Percentiles rank a stretch among this genome's conserved stretches.
These are phyloP conservation scores for Pelargonium exstipulatum DNA, from an alignment of 441 rosid species.

Conservation along the genomic window DNA sequence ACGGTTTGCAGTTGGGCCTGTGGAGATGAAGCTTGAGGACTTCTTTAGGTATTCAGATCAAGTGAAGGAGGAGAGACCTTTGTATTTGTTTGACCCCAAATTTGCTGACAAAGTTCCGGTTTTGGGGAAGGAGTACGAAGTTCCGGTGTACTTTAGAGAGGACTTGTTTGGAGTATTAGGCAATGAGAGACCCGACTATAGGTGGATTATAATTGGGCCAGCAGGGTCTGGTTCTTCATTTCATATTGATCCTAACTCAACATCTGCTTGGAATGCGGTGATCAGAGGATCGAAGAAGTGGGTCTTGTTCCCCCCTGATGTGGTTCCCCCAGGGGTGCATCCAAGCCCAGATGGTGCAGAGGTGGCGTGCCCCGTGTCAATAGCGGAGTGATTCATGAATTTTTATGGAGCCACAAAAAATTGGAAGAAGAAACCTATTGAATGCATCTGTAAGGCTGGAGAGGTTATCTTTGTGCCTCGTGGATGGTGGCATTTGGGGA, in stretches of 20 bases:
- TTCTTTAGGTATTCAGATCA: slow-evolving; percentile 66
- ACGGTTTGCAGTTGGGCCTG: slow-evolving; percentile 70
- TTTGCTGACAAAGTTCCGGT: slow-evolving; percentile 67
- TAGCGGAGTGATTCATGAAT: slow-evolving; percentile 98
- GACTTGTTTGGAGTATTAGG: slow-evolving; percentile 83
- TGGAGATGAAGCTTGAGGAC: slow-evolving; percentile 69
- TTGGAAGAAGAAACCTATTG: slow-evolving; percentile 73
- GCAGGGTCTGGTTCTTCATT: slow-evolving; percentile 91
- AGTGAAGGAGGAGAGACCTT: slow-evolving; percentile 76
- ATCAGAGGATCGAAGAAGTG: slow-evolving; percentile 74
- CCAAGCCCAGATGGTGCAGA: slow-evolving; percentile 97
- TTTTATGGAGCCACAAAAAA: slow-evolving; percentile 66
- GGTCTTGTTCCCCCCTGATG: slow-evolving; percentile 92
- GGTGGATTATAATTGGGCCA: slow-evolving; percentile 93
- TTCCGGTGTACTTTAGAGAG: slow-evolving; percentile 73
- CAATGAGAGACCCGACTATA: slow-evolving; percentile 69
- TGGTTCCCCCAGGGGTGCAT: slow-evolving; percentile 88
- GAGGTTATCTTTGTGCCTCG: slow-evolving; percentile 91
- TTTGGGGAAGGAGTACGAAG: slow-evolving; percentile 62
- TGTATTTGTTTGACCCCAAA: slow-evolving; percentile 91
- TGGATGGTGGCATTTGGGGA: slow-evolving; percentile 99
- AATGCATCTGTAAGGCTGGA: slow-evolving; percentile 86
- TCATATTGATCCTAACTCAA: slow-evolving; percentile 95
- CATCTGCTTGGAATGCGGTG: slow-evolving; percentile 97
- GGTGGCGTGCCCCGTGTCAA: slow-evolving; percentile 97